Conservation (phyloP, 75 land plant species). For the Adiantum capillusveneris region DNA sequence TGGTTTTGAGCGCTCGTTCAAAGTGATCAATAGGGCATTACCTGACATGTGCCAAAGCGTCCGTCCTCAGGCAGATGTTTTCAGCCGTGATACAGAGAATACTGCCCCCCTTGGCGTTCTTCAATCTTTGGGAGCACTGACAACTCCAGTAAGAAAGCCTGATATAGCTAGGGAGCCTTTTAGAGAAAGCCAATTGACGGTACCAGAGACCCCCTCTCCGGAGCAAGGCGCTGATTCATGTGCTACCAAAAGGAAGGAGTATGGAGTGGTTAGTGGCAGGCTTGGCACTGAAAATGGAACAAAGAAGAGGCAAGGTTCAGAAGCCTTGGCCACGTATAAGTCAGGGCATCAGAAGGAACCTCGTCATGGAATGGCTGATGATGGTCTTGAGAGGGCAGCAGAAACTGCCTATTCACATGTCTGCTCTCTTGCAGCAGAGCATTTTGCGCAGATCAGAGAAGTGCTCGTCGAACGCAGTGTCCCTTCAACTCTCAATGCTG, state of each 20-base stretch:
- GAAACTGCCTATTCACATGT: slow-evolving; percentile 64
- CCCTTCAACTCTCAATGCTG: slow-evolving; percentile 72
- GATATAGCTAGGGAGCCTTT: slow-evolving; percentile 46
- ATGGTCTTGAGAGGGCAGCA: slow-evolving; percentile 6
- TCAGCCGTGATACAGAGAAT: slow-evolving; percentile 42
- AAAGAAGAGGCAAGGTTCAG: slow-evolving; percentile 42
- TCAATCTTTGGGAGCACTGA: slow-evolving; percentile 6
- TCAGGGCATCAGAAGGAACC: slow-evolving; percentile 6
- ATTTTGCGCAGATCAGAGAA: slow-evolving; percentile 81
- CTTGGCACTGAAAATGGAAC: slow-evolving; percentile 19
- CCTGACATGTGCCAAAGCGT: slow-evolving; percentile 35
- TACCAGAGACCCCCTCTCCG: slow-evolving; percentile 96
- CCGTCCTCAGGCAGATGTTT: slow-evolving; percentile 14
- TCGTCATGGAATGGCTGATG: neutral
- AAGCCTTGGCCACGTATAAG: neutral
- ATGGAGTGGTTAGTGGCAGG: slow-evolving; percentile 33
- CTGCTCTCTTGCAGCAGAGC: slow-evolving; percentile 65
- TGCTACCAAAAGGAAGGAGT: slow-evolving; percentile 53
- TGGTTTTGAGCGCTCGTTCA: slow-evolving; percentile 31
- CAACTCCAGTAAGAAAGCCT: slow-evolving; percentile 48
- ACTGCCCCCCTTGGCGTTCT: slow-evolving; percentile 30
- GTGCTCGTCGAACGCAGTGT: slow-evolving; percentile 74
- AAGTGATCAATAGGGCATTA: slow-evolving; percentile 19
- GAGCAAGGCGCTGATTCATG: slow-evolving; percentile 41
- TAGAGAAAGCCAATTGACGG: slow-evolving; percentile 75